Percentiles rank a stretch among this genome's conserved stretches.
Evolutionary conservation across 768 basidiomycete genomes (phyloP).

Genomic region (Lactarius deliciosus): DNA sequence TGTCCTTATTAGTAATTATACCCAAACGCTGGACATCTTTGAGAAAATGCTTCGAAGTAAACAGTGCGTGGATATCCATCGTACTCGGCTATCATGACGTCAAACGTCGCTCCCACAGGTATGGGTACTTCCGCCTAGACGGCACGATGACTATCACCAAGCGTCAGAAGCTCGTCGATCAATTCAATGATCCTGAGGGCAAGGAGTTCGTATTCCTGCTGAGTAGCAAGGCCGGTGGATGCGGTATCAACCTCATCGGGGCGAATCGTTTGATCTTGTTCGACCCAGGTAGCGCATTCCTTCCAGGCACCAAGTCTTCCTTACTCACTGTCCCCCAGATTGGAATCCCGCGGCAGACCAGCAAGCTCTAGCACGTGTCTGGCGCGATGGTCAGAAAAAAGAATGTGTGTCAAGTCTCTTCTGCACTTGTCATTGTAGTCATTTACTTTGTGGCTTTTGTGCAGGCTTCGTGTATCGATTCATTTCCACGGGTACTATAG

Average conservation of each 20-base stretch:
- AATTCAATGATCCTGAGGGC: conserved; percentile 90
- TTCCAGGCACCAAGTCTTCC: neutral
- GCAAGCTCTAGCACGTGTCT: conserved; percentile 96
- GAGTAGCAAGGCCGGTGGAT: conserved; percentile 94
- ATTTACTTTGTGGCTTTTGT: conserved; percentile 9
- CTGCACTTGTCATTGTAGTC: conserved; percentile 1
- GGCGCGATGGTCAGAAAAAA: conserved; percentile 99
- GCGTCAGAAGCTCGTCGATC: conserved; percentile 93
- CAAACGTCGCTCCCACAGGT: conserved; percentile 47
- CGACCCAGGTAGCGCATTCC: conserved; percentile 70
- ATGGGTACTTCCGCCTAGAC: conserved; percentile 89
- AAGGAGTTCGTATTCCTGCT: conserved; percentile 94
- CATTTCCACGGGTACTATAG: conserved; percentile 94
- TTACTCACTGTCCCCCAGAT: conserved; percentile 47
- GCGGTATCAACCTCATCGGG: conserved; percentile 96
- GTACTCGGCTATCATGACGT: conserved; percentile 17
- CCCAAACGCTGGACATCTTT: conserved; percentile 91
- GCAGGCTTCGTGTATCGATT: conserved; percentile 97
- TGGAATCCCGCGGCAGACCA: conserved; percentile 99
- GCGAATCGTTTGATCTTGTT: conserved; percentile 95
- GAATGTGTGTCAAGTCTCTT: conserved; percentile 64
- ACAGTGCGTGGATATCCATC: conserved; percentile 50
- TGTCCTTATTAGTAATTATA: conserved; percentile 95
- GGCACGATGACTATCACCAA: conserved; percentile 92
- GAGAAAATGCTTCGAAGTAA: conserved; percentile 85